Evolutionary conservation across 345 rosid species (phyloP).

Genomic region (Bretschneidera sinensis): DNA sequence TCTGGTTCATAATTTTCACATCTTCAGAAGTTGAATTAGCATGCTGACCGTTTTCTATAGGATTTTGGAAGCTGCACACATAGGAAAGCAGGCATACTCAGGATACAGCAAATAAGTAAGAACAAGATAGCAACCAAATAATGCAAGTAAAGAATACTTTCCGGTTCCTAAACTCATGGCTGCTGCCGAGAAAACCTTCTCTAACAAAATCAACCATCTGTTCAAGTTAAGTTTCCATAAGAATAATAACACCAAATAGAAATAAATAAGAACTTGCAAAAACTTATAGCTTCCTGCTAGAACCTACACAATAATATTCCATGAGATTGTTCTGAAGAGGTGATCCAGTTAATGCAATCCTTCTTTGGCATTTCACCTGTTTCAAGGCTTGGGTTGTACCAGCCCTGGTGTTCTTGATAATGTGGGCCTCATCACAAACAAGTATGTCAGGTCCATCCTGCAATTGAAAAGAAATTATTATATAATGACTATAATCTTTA

Average conservation of each 20-base stretch:
- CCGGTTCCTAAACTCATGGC: constrained; percentile 99
- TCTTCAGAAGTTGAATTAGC: constrained; percentile 91
- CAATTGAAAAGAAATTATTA: constrained; percentile 26
- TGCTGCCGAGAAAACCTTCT: constrained; percentile 99
- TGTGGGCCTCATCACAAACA: constrained; percentile 99
- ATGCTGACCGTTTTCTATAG: constrained; percentile 97
- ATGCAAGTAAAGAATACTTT: constrained; percentile 31
- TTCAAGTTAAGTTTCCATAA: constrained; percentile 23
- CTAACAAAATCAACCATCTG: constrained; percentile 99
- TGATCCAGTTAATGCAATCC: constrained; percentile 98
- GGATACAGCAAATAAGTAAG: constrained; percentile 10
- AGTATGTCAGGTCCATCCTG: constrained; percentile 99
- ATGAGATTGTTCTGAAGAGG: constrained; percentile 99
- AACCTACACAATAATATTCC: constrained; percentile 98
- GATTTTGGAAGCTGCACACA: constrained; percentile 87
- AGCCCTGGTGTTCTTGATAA: constrained; percentile 93
- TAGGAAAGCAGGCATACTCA: constrained; percentile 21
- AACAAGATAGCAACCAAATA: constrained; percentile 15
- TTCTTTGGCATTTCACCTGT: constrained; percentile 92
- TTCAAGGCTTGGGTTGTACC: constrained; percentile 97
- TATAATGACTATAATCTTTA: too few relatives aligned
- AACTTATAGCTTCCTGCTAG: constrained; percentile 12
- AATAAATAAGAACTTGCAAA: neutral
- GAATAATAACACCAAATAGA: constrained; percentile 1
- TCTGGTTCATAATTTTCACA: constrained; percentile 98